Conservation (phyloP, 192 early-diverging fungal species). For the Endogone sp. region DNA sequence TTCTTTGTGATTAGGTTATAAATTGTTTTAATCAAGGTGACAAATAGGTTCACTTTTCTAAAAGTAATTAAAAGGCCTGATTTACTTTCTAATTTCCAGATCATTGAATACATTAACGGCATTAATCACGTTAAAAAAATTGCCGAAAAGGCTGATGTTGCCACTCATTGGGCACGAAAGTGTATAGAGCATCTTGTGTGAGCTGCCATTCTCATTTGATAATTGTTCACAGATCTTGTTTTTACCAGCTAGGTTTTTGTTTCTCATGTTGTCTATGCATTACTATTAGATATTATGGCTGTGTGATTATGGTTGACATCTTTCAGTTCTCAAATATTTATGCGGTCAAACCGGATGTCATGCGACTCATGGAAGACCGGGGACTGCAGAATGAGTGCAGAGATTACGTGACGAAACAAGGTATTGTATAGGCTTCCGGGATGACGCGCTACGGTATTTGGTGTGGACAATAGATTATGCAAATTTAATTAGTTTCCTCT, state of each 20-base stretch:
- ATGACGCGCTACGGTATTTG: slow-evolving; percentile 7
- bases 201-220: slow-evolving; percentile 20
- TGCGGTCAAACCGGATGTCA: slow-evolving; percentile 59
- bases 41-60: too few relatives aligned
- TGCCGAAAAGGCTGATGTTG: slow-evolving; percentile 74
- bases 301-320: slow-evolving; percentile 85
- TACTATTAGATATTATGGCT: slow-evolving; percentile 84
- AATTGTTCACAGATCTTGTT: too few relatives aligned
- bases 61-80: too few relatives aligned
- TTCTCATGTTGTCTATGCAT: not conserved
- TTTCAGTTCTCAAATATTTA: slow-evolving; percentile 97
- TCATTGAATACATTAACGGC: slow-evolving; percentile 82
- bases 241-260: too few relatives aligned
- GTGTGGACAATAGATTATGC: too few relatives aligned
- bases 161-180: slow-evolving; percentile 65
- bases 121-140: slow-evolving; percentile 81
- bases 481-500: too few relatives aligned
- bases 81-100: too few relatives aligned
- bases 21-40: too few relatives aligned
- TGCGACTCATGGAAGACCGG: slow-evolving; percentile 52
- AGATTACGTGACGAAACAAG: slow-evolving; percentile 61
- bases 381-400: slow-evolving; percentile 75
- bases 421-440: slow-evolving; percentile 15
- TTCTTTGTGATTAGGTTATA: too few relatives aligned
- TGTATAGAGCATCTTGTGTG: slow-evolving; percentile 90